Conservation (phyloP, 805 yeast species). For the Yarrowia sp. region DNA sequence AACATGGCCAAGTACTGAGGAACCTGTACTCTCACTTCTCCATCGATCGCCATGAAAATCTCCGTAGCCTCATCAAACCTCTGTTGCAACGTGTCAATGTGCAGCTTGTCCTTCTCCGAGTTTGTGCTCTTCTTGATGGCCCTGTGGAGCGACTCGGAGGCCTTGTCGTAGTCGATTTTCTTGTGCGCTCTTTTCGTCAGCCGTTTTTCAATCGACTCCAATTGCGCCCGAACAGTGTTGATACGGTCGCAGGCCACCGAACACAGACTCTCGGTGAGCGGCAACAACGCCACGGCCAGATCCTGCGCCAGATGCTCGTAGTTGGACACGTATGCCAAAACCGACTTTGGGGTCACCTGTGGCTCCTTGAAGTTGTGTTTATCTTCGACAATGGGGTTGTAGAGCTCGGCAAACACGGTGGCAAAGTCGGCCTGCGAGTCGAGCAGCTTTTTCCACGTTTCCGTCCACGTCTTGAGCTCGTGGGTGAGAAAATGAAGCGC, state of each 20-base stretch:
- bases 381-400: slow-evolving; percentile 36
- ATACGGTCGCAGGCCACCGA: slow-evolving; percentile 33
- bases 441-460: slow-evolving; percentile 34
- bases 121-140: slow-evolving; percentile 28
- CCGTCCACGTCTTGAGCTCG: slow-evolving; percentile 33
- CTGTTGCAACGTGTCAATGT: slow-evolving; percentile 34
- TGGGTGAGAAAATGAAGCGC: slow-evolving; percentile 35
- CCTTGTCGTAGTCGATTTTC: slow-evolving; percentile 42
- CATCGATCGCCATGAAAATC: slow-evolving; percentile 37
- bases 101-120: slow-evolving; percentile 37
- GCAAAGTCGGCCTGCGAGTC: slow-evolving; percentile 32
- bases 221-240: slow-evolving; percentile 34
- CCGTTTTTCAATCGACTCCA: slow-evolving; percentile 30
- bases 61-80: slow-evolving; percentile 39
- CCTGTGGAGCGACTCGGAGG: slow-evolving; percentile 38
- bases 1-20: slow-evolving; percentile 36
- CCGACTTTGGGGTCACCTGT: slow-evolving; percentile 7
- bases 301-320: slow-evolving; percentile 12
- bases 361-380: slow-evolving; percentile 27
- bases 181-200: slow-evolving; percentile 39
- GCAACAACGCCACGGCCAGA: slow-evolving; percentile 32
- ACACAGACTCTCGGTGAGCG: slow-evolving; percentile 33
- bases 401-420: slow-evolving; percentile 31
- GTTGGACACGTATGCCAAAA: slow-evolving; percentile 2
- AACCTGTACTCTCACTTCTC: slow-evolving; percentile 34